Evolutionary conservation across 2,329 filamentous ascomycete species (phyloP).

Genomic region (Alternaria sp.): DNA sequence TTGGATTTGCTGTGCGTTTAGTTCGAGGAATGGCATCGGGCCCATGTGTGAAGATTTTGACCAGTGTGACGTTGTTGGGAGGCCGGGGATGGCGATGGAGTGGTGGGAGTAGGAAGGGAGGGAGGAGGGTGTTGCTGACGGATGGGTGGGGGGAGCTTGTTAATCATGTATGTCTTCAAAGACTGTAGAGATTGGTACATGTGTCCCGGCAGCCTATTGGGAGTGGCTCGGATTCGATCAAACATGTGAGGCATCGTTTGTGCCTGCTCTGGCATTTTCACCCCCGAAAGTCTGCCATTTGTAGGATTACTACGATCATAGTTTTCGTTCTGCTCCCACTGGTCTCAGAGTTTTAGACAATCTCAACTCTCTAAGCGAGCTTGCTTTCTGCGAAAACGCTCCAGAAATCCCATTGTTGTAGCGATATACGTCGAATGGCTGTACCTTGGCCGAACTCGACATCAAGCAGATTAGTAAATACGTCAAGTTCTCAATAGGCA

Average conservation of each 20-base stretch:
- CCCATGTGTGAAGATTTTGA: slow-evolving; percentile 1
- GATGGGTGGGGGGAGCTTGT: no score
- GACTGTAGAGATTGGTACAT: neutral
- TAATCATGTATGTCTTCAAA: neutral
- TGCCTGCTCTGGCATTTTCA: neutral
- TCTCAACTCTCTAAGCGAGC: neutral
- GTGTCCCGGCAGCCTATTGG: neutral
- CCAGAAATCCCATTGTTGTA: neutral
- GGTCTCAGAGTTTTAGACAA: neutral
- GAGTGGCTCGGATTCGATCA: neutral
- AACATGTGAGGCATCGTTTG: neutral
- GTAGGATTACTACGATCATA: neutral
- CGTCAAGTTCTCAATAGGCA: neutral
- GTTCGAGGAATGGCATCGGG: neutral
- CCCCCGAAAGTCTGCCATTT: neutral
- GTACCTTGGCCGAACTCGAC: neutral
- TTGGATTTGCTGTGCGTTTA: slow-evolving; percentile 8
- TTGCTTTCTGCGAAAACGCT: neutral
- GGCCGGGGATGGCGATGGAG: neutral
- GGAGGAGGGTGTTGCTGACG: no score
- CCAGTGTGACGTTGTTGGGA: neutral
- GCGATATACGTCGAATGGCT: neutral
- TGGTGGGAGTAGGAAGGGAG: neutral
- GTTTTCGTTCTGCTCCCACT: neutral
- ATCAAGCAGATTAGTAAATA: neutral